Percentiles rank a stretch among this genome's conserved stretches.
These are phyloP conservation scores for Lachancea dasiensis DNA, from an alignment of 805 yeast genomes.

Conservation along the genomic window DNA sequence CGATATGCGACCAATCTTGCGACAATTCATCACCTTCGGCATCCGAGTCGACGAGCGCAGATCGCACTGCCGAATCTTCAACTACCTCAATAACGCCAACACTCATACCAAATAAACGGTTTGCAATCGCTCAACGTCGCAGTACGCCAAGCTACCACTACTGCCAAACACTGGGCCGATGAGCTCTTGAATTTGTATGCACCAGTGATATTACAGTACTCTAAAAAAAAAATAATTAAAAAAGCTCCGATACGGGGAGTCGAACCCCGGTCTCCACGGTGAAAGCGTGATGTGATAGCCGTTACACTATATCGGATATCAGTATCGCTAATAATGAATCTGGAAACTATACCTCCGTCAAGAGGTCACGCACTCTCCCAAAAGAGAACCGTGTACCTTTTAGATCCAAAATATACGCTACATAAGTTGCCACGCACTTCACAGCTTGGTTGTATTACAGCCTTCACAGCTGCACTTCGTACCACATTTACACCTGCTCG, in stretches of 20 bases:
- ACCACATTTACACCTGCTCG: constrained; percentile 18
- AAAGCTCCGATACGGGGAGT: no score
- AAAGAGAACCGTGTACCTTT: background rate
- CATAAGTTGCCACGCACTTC: background rate
- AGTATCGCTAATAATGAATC: no score
- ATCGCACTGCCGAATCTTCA: constrained; percentile 1
- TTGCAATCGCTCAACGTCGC: no score
- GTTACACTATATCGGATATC: constrained; percentile 18
- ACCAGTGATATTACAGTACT: no score
- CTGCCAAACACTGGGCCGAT: no score
- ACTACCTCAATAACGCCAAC: constrained; percentile 1
- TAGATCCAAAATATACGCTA: background rate
- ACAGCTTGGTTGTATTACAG: constrained; percentile 17
- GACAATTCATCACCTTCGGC: constrained; percentile 39
- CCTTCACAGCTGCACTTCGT: constrained; percentile 15
- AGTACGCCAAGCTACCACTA: no score
- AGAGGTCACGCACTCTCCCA: no score
- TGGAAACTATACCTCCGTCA: no score
- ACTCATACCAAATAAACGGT: background rate
- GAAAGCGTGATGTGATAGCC: constrained; percentile 19
- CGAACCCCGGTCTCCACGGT: no score
- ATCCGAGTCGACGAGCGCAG: constrained; percentile 14
- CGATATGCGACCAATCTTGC: constrained; percentile 49
- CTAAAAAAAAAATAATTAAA: no score
- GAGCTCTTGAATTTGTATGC: no score